These are phyloP conservation scores for Platanthera zijinensis DNA, from an alignment of 106 monocot genomes.

Conservation along the genomic window DNA sequence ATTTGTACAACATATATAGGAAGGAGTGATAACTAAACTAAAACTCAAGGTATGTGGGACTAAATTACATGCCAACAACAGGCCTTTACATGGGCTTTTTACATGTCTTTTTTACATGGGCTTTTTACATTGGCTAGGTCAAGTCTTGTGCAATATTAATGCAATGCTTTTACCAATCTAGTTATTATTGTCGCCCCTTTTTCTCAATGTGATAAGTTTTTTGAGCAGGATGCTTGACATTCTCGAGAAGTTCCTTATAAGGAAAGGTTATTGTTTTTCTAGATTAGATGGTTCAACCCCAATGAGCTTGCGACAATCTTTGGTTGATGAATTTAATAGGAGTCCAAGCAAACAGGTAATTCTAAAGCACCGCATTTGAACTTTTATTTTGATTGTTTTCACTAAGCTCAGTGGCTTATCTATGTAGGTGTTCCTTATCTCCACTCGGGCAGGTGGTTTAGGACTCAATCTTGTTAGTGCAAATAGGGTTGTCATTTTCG, in stretches of 20 bases:
- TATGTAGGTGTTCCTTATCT: conserved; percentile 81
- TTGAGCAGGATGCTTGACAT: conserved; percentile 83
- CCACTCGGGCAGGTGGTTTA: conserved; percentile 81
- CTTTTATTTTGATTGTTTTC: background rate
- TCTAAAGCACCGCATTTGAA: background rate
- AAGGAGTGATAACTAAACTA: too few species aligned
- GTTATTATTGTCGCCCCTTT: background rate
- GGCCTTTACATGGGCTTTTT: too few species aligned
- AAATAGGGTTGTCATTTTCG: conserved; percentile 93
- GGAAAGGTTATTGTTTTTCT: conserved; percentile 89
- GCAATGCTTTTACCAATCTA: too few species aligned
- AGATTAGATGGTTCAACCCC: conserved; percentile 95
- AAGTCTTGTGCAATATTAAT: too few species aligned
- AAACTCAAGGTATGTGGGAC: too few species aligned
- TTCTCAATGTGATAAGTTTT: background rate
- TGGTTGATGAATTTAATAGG: conserved; percentile 88
- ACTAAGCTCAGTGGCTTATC: conserved; percentile 3
- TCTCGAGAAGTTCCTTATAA: conserved; percentile 87
- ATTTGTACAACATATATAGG: too few species aligned
- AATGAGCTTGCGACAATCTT: conserved; percentile 69
- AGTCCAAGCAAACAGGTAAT: conserved; percentile 87
- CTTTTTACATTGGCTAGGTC: too few species aligned
- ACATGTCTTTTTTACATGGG: too few species aligned
- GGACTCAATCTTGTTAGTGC: conserved; percentile 93
- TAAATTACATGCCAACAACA: too few species aligned